Evolutionary conservation across 345 rosid species (phyloP).

Genomic region (Syzygium aqueum): DNA sequence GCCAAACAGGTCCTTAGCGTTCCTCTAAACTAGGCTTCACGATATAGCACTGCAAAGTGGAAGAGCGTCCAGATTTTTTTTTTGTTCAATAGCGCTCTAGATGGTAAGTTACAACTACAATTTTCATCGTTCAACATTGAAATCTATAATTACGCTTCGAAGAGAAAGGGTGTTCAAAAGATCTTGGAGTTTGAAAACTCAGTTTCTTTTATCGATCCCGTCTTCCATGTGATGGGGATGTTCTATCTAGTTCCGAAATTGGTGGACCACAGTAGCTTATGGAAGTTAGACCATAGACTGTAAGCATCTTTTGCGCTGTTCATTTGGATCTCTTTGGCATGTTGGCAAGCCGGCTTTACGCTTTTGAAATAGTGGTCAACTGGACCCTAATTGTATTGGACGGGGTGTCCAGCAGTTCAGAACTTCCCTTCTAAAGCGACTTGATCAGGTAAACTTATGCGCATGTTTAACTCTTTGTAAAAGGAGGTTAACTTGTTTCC

Average conservation of each 20-base stretch:
- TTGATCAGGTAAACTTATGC: slow-evolving; percentile 40
- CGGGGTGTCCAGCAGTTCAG: slow-evolving; percentile 86
- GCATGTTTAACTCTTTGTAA: neutral
- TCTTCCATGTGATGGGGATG: neutral
- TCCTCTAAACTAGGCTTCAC: neutral
- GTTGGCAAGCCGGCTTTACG: slow-evolving; percentile 73
- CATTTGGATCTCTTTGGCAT: neutral
- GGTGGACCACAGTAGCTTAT: too few species aligned
- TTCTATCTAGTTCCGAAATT: neutral
- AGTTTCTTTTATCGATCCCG: neutral
- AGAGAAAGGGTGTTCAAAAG: neutral
- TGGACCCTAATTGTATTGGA: slow-evolving; percentile 64
- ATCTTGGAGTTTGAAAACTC: neutral
- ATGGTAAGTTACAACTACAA: neutral
- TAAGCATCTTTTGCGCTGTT: neutral
- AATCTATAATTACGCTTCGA: neutral
- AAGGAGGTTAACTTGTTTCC: neutral
- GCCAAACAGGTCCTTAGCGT: too few species aligned
- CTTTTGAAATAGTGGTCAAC: slow-evolving; percentile 54
- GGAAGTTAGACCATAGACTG: too few species aligned
- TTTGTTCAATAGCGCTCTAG: neutral
- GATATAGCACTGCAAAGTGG: neutral
- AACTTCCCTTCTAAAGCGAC: slow-evolving; percentile 84
- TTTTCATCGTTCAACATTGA: neutral
- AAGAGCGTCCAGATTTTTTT: neutral